phyloP scores from a whole-genome alignment of 2,329 filamentous ascomycete species.

The Calonectria pauciramosa region DNA sequence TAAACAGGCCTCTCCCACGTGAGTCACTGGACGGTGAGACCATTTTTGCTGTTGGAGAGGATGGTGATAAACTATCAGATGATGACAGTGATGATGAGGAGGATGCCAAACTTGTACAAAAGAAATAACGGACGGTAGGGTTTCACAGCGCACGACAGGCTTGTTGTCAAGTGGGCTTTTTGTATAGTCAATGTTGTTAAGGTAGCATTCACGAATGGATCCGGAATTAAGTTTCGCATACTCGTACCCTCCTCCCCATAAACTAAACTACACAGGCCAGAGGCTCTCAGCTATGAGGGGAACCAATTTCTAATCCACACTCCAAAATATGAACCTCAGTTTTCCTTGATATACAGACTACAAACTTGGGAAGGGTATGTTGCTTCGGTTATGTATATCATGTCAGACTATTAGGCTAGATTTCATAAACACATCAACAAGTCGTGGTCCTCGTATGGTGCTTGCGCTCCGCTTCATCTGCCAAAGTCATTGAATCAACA shows the following conservation, averaged over 20 bases:
- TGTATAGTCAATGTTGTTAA: slow-evolving; percentile 37
- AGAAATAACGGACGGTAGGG: slow-evolving; percentile 50
- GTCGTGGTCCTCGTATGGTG: not conserved
- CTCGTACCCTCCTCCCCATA: not conserved
- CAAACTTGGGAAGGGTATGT: not conserved
- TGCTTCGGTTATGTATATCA: not conserved
- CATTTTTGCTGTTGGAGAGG: slow-evolving; percentile 94
- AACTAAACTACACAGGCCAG: not conserved
- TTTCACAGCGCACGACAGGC: not conserved
- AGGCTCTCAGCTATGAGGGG: not conserved
- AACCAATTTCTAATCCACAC: not conserved
- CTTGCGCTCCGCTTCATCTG: too few species aligned
- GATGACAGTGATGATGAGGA: slow-evolving; percentile 51
- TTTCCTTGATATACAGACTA: not conserved
- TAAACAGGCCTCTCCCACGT: slow-evolving; percentile 58
- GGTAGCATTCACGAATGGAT: slow-evolving; percentile 38
- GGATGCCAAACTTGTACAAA: slow-evolving; percentile 68
- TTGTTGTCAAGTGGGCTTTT: slow-evolving; percentile 21
- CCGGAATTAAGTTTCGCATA: slow-evolving; percentile 13
- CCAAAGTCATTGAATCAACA: not conserved
- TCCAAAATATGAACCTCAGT: not conserved
- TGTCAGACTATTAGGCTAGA: not conserved
- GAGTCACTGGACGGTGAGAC: slow-evolving; percentile 86
- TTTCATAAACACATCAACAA: not conserved
- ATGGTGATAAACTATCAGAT: slow-evolving; percentile 81